Evolutionary conservation across 176 grass and related monocot species (phyloP).

Genomic region (Pharus latifolius): DNA sequence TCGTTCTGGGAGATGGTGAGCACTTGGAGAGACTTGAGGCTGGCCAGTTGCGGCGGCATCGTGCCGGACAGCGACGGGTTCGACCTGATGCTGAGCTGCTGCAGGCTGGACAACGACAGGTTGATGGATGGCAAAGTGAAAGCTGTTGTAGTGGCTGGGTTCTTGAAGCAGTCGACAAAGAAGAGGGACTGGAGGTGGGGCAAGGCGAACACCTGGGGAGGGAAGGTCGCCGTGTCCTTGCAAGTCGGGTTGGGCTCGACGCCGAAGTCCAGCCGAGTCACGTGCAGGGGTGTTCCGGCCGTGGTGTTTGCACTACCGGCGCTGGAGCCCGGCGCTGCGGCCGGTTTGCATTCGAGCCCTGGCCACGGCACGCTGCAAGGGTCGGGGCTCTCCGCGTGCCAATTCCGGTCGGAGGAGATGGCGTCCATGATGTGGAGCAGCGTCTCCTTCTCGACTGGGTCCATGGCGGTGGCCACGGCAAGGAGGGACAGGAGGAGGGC

Average conservation of each 20-base stretch:
- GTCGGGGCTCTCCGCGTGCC: conserved; percentile 70
- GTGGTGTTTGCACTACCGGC: no score
- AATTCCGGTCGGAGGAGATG: conserved; percentile 80
- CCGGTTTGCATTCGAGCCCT: conserved; percentile 84
- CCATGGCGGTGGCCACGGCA: conserved; percentile 28
- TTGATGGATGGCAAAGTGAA: conserved; percentile 44
- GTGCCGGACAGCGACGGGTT: conserved; percentile 62
- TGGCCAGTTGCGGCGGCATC: conserved; percentile 43
- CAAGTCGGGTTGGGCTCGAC: conserved; percentile 69
- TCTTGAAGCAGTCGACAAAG: conserved; percentile 79
- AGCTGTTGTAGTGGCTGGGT: conserved; percentile 21
- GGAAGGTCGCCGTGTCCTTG: conserved; percentile 53
- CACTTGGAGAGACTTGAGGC: conserved; percentile 59
- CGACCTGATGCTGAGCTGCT: conserved; percentile 69
- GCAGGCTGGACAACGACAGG: conserved; percentile 40
- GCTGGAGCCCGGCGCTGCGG: no score
- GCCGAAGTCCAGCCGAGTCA: conserved; percentile 93
- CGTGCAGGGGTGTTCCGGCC: conserved; percentile 30
- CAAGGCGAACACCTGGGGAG: conserved; percentile 41
- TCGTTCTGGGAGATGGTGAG: conserved; percentile 82
- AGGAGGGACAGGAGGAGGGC: conserved; percentile 16
- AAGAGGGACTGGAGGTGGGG: conserved; percentile 73
- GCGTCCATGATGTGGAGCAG: conserved; percentile 76
- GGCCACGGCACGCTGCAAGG: conserved; percentile 69
- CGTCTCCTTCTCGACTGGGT: conserved; percentile 47